Evolutionary conservation across 2,329 filamentous ascomycete species (phyloP), one percentile per base, ranked within the genome.

Genomic region (Onygenales sp.): DNA sequence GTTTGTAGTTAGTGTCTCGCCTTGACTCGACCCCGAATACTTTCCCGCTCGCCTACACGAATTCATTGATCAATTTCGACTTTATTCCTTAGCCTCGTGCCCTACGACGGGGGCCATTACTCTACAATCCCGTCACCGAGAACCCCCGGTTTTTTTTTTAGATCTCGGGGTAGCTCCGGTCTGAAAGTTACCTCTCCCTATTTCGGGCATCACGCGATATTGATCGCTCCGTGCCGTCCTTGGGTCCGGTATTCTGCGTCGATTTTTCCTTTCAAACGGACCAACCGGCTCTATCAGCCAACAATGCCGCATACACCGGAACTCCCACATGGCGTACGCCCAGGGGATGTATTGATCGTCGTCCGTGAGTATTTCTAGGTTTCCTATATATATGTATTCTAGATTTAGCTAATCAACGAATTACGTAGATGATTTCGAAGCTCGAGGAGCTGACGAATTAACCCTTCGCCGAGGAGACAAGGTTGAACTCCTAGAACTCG

Each of bases 381-480:
- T 51, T 48, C 38, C 48, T 32, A 45, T 54, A 50, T n/a, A 44
- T 41, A 17, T 10, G 47, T 56, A 27, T 33, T 39, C 39, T 48
- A 32, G 21, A 45, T 35, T 32, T n/a, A 53, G 51, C 57, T 60
- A 46, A 59, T 48, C 47, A 7, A 32, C 11, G 10, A 21, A 50
- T 14, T 35, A 51, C n/a, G n/a, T 60, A 95, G 89, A 98, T 73
- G 90, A 96, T 72, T 97, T 98, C 69, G 77, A 84, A 61, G 91
- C 92, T 54, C 84, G 93, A 61, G 94, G 90, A 70, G 86, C 88
- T 54, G 93, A 98, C 72, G 93, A 98, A 77, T 78, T 98, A 65
- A 94, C 83, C 62, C 78, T 98, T 60, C 77, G 82, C 53, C 94
- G 94, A 66, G 91, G 80, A 46, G 81, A 84, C 62, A 78, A 78